Percentiles rank a stretch among this genome's conserved stretches.
Evolutionary conservation across 2,329 filamentous ascomycete species (phyloP).

Genomic region (Fusarium sp.): DNA sequence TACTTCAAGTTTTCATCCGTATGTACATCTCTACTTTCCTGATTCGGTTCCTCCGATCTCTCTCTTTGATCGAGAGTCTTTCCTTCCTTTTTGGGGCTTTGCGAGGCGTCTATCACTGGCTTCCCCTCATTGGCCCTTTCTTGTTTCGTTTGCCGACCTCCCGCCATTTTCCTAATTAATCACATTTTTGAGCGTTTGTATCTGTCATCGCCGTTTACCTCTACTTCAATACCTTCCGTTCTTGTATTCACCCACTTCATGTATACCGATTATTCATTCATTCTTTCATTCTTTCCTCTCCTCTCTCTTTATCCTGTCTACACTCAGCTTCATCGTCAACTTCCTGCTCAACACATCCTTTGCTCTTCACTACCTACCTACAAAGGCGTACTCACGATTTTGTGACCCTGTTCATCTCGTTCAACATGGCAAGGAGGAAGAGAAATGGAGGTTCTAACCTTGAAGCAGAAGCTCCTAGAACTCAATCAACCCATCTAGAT

Average conservation of each 20-base stretch:
- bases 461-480: neutral
- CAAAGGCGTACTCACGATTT: neutral
- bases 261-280: neutral
- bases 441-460: neutral
- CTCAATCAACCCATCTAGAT: neutral
- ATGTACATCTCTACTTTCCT: neutral
- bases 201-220: neutral
- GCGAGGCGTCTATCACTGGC: neutral
- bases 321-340: neutral
- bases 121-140: neutral
- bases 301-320: neutral
- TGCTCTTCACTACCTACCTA: neutral
- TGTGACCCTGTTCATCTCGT: neutral
- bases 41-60: neutral
- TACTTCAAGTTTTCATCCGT: neutral
- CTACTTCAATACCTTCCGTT: neutral
- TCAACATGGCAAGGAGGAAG: neutral
- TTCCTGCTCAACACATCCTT: neutral
- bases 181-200: neutral
- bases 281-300: neutral
- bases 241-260: neutral
- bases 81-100: neutral
- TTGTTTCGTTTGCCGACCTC: neutral
- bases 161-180: neutral
- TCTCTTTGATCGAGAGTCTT: neutral